Base-by-base conservation (phyloP, 768 basidiomycete genomes). In the Lactarius indigo region DNA sequence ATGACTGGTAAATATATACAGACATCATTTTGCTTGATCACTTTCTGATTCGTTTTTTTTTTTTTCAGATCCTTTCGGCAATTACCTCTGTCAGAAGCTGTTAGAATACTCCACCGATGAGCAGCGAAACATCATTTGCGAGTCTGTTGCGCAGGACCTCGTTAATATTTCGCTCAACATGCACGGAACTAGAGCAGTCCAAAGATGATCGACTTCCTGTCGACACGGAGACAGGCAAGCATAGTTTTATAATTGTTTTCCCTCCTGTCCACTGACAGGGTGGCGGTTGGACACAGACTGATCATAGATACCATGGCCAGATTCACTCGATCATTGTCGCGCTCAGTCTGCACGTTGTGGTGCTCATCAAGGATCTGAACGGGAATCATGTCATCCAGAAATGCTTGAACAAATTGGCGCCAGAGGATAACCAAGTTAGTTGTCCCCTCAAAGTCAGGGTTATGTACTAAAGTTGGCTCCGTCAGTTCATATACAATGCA, bases 181-280 rank as follows among this genome's bases (percentile, higher is more conserved):
- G 97, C 97, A 99, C 78, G 97, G 97, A 37, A 99, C 97, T 37
- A 89, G 97, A 68, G 97, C 97, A 31, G 97, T 98, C 65, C 97
- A 99, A 81, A 98, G 82, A 98, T 98, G 96, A 97, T 99, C 69
- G 97, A 99, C 78, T 98, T 97, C 82, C 80, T 99, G 75, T 96
- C 96, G 26, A 94, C 93, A 62, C 88, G 92, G 73, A 83, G 97
- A 74, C 94, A 95, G 91, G 92, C 82, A 81, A 85, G 89, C 86
- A 69, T 67, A 57, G 63, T 74, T 74, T 74, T 69, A 68, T 71
- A 60, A 65, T 69, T 72, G 64, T 58, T 71, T 71, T 75, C 71
- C 76, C 76, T 77, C 80, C 77, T 79, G 75, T 77, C 65, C 79
- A 82, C 83, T 88, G 77, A 88, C 85, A 72, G 76, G 72, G 64